Percentiles rank a stretch among this genome's conserved stretches.
phyloP scores from a whole-genome alignment of 805 yeast species.

The Candida andamanensis region DNA sequence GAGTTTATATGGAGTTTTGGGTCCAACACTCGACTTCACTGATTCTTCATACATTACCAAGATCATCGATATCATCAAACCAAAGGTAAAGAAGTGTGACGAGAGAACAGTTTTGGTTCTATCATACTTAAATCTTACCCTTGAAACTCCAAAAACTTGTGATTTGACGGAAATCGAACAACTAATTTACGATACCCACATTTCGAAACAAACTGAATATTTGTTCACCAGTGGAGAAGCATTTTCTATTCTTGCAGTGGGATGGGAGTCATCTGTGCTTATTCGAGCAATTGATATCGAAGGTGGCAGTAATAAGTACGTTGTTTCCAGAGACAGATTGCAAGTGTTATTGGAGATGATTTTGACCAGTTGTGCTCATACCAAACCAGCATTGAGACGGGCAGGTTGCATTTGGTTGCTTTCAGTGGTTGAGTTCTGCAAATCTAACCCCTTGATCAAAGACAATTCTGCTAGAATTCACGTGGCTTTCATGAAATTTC shows the following conservation, averaged over 20 bases:
- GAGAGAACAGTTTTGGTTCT: conserved; percentile 56
- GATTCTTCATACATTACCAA: conserved; percentile 7
- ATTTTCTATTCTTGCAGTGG: conserved; percentile 60
- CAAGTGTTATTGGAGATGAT: conserved; percentile 42
- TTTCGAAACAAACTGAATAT: conserved; percentile 68
- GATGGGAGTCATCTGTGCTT: conserved; percentile 66
- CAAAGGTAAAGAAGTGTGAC: conserved; percentile 48
- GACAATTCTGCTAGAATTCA: conserved; percentile 59
- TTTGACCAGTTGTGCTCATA: conserved; percentile 48
- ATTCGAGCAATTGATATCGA: conserved; percentile 51
- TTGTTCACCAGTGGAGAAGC: conserved; percentile 84
- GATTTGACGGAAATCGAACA: conserved; percentile 34
- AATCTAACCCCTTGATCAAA: conserved; percentile 37
- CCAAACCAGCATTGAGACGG: conserved; percentile 71
- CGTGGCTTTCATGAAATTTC: conserved; percentile 65
- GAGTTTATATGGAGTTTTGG: conserved; percentile 42
- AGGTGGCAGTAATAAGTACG: conserved; percentile 18
- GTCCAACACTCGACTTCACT: conserved; percentile 20
- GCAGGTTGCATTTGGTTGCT: conserved; percentile 84
- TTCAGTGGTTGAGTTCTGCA: conserved; percentile 72
- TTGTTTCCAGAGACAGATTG: conserved; percentile 12
- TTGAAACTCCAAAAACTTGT: conserved; percentile 3
- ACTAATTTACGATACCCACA: conserved; percentile 51
- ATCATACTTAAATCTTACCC: conserved; percentile 47
- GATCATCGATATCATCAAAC: conserved; percentile 21